Evolutionary conservation across 345 rosid genomes (phyloP), one percentile per base, ranked within the genome.

Genomic region (Pugionium dolabratum): DNA sequence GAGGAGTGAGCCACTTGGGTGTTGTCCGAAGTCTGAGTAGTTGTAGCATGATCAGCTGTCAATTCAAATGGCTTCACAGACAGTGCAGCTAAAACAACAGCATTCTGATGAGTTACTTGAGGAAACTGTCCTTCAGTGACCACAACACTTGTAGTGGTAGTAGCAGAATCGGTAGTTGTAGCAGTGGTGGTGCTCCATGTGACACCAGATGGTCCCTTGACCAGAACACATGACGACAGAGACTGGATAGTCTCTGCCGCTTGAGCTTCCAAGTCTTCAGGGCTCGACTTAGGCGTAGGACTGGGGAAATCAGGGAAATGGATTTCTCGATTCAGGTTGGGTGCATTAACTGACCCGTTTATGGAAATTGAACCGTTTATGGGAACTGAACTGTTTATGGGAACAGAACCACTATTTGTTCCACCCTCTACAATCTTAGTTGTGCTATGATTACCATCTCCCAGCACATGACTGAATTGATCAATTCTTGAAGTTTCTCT

Each of bases 131-230:
- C 64, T 54, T 82, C 85, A 53, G 80, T 72, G 72, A 63, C 82
- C 75, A 78, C 89, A 54, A 83, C 74, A 76, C 86, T 86, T 63
- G 92, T 79, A 73, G 84, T 70, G 46, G 87, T 73, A 29, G 76
- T 59, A 66, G 85, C 59, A 45, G 80, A 82, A 60, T 77, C 79
- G 51, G 68, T 76, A 48, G 79, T 87, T 30, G 84, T 67, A 65
- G 87, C 85, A 58, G 89, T 80, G 67, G 86, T 72, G 57, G 88
- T 73, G 75, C 86, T 83, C 95, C 91, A 84, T 67, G 84, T 83
- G 69, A 81, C 86, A 49, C 86, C 92, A 7, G 89, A 79, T 41
- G 73, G 78, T 67, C 86, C 85, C 80, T 72, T 86, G 62, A 74
- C 72, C 33, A 78, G 73, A 66, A 71, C 70, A 79, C 75, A 71